Evolutionary conservation across 2,329 filamentous ascomycete genomes (phyloP).

Genomic region (Coniochaeta sp.): DNA sequence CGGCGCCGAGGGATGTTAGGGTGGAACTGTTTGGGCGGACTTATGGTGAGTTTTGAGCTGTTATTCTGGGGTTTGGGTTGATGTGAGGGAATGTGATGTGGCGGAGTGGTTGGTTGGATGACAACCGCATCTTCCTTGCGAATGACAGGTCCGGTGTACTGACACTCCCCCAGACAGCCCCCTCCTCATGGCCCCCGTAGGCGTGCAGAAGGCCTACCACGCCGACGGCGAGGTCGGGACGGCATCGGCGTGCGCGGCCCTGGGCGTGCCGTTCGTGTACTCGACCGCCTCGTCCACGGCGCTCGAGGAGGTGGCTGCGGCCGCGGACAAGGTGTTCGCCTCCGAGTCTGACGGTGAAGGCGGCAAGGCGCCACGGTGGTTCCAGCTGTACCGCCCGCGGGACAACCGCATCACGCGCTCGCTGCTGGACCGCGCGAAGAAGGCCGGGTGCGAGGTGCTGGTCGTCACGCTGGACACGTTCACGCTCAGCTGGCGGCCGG

Average conservation of each 20-base stretch:
- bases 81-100: no score
- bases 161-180: conserved; percentile 38
- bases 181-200: conserved; percentile 59
- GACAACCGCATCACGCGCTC: conserved; percentile 59
- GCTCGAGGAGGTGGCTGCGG: conserved; percentile 59
- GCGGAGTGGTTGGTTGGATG: no score
- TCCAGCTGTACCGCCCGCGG: conserved; percentile 68
- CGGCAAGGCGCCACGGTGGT: conserved; percentile 49
- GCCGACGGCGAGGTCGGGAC: conserved; percentile 56
- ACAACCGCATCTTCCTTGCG: no score
- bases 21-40: conserved; percentile 44
- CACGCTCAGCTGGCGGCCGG: conserved; percentile 60
- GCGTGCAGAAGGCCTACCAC: conserved; percentile 63
- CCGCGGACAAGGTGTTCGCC: conserved; percentile 32
- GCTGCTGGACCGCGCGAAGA: conserved; percentile 53
- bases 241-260: conserved; percentile 52
- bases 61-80: no score
- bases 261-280: conserved; percentile 58
- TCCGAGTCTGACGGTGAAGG: conserved; percentile 17
- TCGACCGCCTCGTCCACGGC: conserved; percentile 56
- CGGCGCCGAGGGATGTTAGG: conserved; percentile 36
- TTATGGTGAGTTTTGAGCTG: conserved; percentile 31
- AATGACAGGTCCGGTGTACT: no score
- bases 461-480: conserved; percentile 70
- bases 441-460: conserved; percentile 54